A percentile compares a stretch with the other conserved stretches of the same genome.
Conservation (phyloP, 768 basidiomycete species). For the Dacryopinax primogenitus region DNA sequence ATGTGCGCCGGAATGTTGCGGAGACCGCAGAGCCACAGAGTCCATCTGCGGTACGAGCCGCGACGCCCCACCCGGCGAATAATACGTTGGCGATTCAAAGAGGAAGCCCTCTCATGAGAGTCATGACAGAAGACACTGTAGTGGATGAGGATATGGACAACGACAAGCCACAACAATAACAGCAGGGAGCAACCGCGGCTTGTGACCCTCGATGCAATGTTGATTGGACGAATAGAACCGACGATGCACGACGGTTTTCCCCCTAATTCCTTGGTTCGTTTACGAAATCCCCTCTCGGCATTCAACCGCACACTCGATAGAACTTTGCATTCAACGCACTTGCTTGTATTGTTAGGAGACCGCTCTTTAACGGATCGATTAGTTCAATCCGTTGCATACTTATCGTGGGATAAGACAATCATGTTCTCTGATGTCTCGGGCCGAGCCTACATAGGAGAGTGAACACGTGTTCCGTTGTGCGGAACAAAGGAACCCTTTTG, state of each 20-base stretch:
- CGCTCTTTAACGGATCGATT: background rate
- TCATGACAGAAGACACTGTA: background rate
- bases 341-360: background rate
- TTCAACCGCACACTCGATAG: constrained; percentile 9
- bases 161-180: background rate
- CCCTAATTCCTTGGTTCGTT: background rate
- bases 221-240: background rate
- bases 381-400: too few species aligned
- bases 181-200: background rate
- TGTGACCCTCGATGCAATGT: background rate
- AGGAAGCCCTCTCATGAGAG: background rate
- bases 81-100: too few species aligned
- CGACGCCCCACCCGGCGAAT: too few species aligned
- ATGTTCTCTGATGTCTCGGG: background rate
- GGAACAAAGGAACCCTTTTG: constrained; percentile 7
- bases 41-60: too few species aligned
- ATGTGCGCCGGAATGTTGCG: too few species aligned
- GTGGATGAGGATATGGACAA: background rate
- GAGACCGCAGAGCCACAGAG: background rate
- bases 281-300: background rate
- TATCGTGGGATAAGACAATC: too few species aligned
- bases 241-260: background rate
- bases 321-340: background rate
- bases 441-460: too few species aligned
- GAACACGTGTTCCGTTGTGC: background rate